Evolutionary conservation across 495 filamentous ascomycete genomes (phyloP).

Genomic region (Penicillium steckii): DNA sequence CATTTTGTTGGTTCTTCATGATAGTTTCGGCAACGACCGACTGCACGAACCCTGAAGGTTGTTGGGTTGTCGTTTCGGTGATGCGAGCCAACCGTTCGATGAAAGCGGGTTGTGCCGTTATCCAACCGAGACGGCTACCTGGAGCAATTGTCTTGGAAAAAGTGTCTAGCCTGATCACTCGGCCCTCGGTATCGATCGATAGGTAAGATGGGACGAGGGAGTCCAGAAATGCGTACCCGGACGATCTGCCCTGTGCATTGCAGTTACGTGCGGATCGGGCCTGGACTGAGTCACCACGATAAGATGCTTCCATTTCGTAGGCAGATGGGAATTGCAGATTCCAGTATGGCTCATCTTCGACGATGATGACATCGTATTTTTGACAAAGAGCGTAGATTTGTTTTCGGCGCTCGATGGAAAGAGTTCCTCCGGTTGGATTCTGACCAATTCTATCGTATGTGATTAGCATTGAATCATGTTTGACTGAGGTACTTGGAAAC

Average conservation of each 20-base stretch:
- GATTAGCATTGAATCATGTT: not conserved
- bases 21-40: slow-evolving; percentile 73
- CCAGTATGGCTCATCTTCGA: slow-evolving; percentile 97
- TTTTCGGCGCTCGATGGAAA: slow-evolving; percentile 67
- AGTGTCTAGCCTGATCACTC: slow-evolving; percentile 80
- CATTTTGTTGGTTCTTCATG: slow-evolving; percentile 58
- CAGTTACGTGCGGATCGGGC: slow-evolving; percentile 35
- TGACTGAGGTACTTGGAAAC: not conserved
- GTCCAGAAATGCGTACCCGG: slow-evolving; percentile 76
- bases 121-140: slow-evolving; percentile 74
- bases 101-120: slow-evolving; percentile 75
- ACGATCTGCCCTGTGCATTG: slow-evolving; percentile 53
- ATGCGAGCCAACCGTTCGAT: slow-evolving; percentile 72
- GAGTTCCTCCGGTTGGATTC: slow-evolving; percentile 79
- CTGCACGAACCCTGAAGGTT: slow-evolving; percentile 88
- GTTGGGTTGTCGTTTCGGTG: slow-evolving; percentile 72
- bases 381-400: slow-evolving; percentile 79
- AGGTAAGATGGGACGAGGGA: slow-evolving; percentile 77
- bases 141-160: slow-evolving; percentile 83
- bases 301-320: slow-evolving; percentile 31
- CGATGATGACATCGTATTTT: slow-evolving; percentile 84
- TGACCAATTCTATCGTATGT: slow-evolving; percentile 69
- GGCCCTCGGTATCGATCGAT: slow-evolving; percentile 78
- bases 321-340: slow-evolving; percentile 85
- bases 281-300: slow-evolving; percentile 26